These are phyloP conservation scores for Globisporangium megalacanthum DNA, from an alignment of 352 stramenopile genomes.

Conservation along the genomic window DNA sequence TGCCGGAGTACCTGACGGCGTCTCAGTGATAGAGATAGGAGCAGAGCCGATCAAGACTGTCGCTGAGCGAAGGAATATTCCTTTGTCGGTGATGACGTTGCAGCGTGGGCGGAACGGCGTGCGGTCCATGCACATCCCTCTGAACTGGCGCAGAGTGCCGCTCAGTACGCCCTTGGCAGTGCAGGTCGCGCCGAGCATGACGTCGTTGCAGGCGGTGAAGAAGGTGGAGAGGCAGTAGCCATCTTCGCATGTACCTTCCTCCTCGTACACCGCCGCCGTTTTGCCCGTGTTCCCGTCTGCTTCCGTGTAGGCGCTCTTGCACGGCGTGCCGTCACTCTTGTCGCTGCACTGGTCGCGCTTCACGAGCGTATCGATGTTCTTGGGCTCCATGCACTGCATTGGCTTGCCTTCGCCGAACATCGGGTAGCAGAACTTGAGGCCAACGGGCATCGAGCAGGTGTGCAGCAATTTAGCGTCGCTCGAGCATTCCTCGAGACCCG, in stretches of 20 bases:
- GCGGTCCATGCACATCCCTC: not conserved
- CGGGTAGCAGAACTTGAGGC: constrained; percentile 1
- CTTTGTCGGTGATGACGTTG: not conserved
- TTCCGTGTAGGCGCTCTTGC: not conserved
- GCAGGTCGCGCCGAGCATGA: not conserved
- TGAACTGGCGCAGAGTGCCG: not conserved
- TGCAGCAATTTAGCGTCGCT: not conserved
- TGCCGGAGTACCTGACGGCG: not conserved
- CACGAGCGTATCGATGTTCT: constrained; percentile 1
- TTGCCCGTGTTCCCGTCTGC: not conserved
- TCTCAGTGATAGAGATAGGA: not conserved
- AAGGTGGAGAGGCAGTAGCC: not conserved
- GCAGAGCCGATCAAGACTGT: not conserved
- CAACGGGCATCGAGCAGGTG: not conserved
- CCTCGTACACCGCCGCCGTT: not conserved
- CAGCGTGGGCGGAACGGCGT: not conserved
- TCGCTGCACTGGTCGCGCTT: not conserved
- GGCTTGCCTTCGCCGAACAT: constrained; percentile 1
- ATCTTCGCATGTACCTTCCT: not conserved
- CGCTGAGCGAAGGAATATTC: not conserved
- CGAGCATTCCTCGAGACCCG: not conserved
- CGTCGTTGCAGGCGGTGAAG: not conserved
- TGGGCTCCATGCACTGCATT: not conserved
- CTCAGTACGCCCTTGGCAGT: not conserved
- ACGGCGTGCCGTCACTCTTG: constrained; percentile 1